Evolutionary conservation across 2,329 filamentous ascomycete genomes (phyloP), one percentile per base, ranked within the genome.

Genomic region (Neonectria hederae): DNA sequence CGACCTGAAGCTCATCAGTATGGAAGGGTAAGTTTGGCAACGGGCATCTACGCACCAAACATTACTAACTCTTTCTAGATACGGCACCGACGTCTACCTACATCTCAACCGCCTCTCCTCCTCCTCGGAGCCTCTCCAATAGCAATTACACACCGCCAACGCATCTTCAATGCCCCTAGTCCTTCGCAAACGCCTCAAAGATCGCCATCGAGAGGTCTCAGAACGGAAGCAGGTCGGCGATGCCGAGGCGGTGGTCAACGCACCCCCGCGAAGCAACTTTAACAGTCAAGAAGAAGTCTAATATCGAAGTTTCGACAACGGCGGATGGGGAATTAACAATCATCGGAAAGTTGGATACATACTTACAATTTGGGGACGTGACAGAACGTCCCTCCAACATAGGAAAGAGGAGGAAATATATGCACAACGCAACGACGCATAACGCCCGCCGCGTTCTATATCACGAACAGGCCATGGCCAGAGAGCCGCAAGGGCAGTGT

Each of bases 11-110:
- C 81, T 99, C 78, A 99, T 99, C 76, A 97, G 94, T 78, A 99
- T 99, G 96, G 96, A 99, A 84, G 96, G 96, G 93, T 97, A 84
- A 85, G 92, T 78, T 59, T 48, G 21, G 38, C 53, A 67, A 63
- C 35, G 54, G 35, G 55, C 19, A 58, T 51, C 32, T 46, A 48
- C 54, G 30, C 66, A 38, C 42, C 26, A 17, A 26, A 53, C 17
- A 38, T 54, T 30, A 59, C 63, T 72, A 62, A 71, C 63, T 26
- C n/a, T 52, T 19, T 35, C 45, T 26, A 97, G 95, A 63, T 99
- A 99, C 80, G 96, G 96, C 70, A 99, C 96, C 54, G 96, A 99
- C 77, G 96, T 98, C 56, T 99, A 99, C 82, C 91, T 99, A 52
- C 96, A 99, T 79, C 89, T 99, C 54, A 99, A 99, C 83, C 89